Conservation (phyloP, 768 basidiomycete species). For the Punctularia strigosozonata region DNA sequence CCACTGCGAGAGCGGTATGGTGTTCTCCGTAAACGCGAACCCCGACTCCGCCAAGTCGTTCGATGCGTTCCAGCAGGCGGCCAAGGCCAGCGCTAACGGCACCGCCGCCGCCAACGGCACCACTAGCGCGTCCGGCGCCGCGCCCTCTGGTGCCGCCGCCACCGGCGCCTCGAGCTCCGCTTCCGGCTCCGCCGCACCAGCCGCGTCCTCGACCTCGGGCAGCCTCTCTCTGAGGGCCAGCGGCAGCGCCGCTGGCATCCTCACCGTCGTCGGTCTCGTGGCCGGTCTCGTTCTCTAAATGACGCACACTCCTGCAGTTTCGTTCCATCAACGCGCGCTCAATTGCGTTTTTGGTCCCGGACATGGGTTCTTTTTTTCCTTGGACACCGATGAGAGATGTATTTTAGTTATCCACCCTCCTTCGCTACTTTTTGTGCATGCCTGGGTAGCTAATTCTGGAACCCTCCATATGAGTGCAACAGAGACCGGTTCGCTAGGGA, state of each 20-base stretch:
- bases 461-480: no score
- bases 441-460: no score
- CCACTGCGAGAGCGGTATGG: conserved; percentile 47
- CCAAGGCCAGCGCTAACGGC: conserved; percentile 7
- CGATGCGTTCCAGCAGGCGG: conserved; percentile 30
- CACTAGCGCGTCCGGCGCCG: conserved; percentile 10
- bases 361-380: no score
- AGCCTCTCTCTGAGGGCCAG: conserved; percentile 19
- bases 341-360: no score
- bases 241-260: conserved; percentile 19
- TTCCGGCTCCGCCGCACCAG: conserved; percentile 9
- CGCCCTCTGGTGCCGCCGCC: conserved; percentile 12
- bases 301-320: no score
- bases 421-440: no score
- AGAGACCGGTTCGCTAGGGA: no score
- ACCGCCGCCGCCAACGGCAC: conserved; percentile 5
- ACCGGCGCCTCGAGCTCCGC: conserved; percentile 4
- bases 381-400: no score
- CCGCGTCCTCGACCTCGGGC: conserved; percentile 1
- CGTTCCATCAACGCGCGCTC: no score
- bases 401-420: no score
- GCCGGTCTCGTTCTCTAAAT: conserved; percentile 14
- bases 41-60: conserved; percentile 34
- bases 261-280: conserved; percentile 10
- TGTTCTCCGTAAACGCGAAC: conserved; percentile 52